Conservation (phyloP, 805 yeast species). For the Dipodascus albidus region DNA sequence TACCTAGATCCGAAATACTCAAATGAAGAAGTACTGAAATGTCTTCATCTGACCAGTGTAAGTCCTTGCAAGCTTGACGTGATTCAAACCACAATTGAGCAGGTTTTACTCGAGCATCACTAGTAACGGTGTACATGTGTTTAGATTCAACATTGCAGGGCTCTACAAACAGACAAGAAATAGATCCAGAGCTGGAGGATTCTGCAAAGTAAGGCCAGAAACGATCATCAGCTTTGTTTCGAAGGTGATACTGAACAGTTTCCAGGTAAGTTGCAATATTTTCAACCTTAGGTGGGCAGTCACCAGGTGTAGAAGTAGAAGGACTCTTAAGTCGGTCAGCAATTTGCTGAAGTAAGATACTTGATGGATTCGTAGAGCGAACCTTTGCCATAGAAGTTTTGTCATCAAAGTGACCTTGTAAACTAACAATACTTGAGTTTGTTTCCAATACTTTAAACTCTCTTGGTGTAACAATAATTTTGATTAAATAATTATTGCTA, state of each 20-base stretch:
- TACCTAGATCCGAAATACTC: neutral
- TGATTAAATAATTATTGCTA: neutral
- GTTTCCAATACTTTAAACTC: neutral
- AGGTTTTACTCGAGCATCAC: neutral
- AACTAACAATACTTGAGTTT: neutral
- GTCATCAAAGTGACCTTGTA: neutral
- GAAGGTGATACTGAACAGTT: neutral
- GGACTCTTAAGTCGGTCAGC: neutral
- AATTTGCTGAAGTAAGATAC: neutral
- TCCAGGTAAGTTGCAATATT: neutral
- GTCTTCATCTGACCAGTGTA: neutral
- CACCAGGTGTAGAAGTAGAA: neutral
- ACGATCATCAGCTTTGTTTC: neutral
- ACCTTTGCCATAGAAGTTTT: neutral
- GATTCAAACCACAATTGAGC: neutral
- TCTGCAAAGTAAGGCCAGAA: neutral
- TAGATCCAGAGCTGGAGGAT: neutral
- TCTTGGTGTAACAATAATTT: neutral
- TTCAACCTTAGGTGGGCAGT: neutral
- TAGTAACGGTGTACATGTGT: neutral
- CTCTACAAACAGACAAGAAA: neutral
- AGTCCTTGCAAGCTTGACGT: neutral
- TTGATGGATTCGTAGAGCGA: neutral
- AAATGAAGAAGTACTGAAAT: neutral
- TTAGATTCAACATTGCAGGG: neutral